Conservation (phyloP, 2,329 filamentous ascomycete genomes). For the Plectosphaerella cucumerina region DNA sequence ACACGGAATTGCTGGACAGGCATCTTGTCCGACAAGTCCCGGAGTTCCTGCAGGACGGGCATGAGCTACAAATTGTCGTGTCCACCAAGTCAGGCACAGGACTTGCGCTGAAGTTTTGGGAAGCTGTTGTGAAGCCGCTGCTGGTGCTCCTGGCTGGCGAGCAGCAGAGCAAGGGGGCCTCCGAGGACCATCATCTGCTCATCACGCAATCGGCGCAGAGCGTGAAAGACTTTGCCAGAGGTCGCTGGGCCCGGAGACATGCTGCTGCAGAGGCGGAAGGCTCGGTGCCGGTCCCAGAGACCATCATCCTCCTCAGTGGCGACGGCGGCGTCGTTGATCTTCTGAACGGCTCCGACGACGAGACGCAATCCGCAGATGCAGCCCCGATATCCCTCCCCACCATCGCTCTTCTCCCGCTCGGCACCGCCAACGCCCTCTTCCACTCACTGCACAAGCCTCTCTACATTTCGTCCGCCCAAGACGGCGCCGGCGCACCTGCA, state of each 20-base stretch:
- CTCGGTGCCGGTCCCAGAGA: conserved; percentile 29
- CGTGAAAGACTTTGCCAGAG: conserved; percentile 57
- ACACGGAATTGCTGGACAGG: conserved; percentile 28
- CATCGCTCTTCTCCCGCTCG: conserved; percentile 54
- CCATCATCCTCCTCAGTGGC: conserved; percentile 76
- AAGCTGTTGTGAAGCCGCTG: conserved; percentile 50
- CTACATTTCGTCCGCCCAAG: conserved; percentile 26
- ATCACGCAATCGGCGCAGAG: conserved; percentile 60
- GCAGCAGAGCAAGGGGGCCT: conserved; percentile 10
- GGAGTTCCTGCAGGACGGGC: conserved; percentile 22
- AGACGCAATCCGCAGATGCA: background rate
- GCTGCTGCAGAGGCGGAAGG: conserved; percentile 19
- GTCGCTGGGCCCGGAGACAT: conserved; percentile 23
- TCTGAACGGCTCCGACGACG: conserved; percentile 54
- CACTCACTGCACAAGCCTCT: conserved; percentile 58
- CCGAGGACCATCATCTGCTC: conserved; percentile 45
- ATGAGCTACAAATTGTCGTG: conserved; percentile 57
- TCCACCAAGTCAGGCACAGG: conserved; percentile 64
- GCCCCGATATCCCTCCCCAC: conserved; percentile 27
- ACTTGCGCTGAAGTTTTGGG: conserved; percentile 51
- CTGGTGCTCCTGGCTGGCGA: conserved; percentile 30
- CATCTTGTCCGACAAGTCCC: conserved; percentile 35
- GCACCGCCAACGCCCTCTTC: conserved; percentile 63
- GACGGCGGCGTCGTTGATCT: conserved; percentile 85
- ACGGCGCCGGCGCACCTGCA: conserved; percentile 14